Conservation (phyloP, 2,329 filamentous ascomycete genomes). For the Tolypocladium cylindrosporum region DNA sequence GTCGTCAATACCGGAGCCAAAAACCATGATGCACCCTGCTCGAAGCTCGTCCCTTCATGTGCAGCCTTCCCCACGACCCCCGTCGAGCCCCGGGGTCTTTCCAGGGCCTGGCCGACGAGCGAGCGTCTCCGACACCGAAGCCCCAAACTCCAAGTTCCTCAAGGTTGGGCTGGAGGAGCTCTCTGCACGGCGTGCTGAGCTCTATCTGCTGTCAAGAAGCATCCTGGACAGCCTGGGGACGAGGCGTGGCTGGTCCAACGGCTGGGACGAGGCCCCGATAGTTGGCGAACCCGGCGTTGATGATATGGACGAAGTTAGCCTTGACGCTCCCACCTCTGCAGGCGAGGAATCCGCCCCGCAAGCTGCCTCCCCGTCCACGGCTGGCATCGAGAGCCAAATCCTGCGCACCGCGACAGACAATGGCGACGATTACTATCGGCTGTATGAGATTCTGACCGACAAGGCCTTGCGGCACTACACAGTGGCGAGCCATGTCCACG, state of each 20-base stretch:
- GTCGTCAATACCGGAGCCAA: constrained; percentile 53
- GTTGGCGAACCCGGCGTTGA: constrained; percentile 32
- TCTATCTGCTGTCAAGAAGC: constrained; percentile 71
- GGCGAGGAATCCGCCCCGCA: not conserved
- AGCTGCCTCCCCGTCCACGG: constrained; percentile 14
- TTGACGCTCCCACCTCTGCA: constrained; percentile 23
- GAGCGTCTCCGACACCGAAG: constrained; percentile 28
- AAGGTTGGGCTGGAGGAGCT: constrained; percentile 69
- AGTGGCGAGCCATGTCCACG: constrained; percentile 67
- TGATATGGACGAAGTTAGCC: constrained; percentile 47
- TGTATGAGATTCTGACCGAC: constrained; percentile 72
- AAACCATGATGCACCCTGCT: constrained; percentile 61
- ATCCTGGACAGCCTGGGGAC: constrained; percentile 67
- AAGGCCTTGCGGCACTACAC: constrained; percentile 75
- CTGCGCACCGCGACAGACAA: constrained; percentile 53
- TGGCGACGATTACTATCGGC: constrained; percentile 52
- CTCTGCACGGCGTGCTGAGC: constrained; percentile 71
- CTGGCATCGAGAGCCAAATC: constrained; percentile 33
- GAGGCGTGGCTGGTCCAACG: constrained; percentile 64
- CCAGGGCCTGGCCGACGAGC: constrained; percentile 33
- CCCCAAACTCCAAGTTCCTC: constrained; percentile 35
- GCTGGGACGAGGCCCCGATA: constrained; percentile 55
- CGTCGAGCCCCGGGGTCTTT: constrained; percentile 43
- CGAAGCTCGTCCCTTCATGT: constrained; percentile 51
- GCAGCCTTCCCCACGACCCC: constrained; percentile 24